Evolutionary conservation across 192 early-diverging fungal genomes (phyloP).

Genomic region (Phycomyces blakesleeanus): DNA sequence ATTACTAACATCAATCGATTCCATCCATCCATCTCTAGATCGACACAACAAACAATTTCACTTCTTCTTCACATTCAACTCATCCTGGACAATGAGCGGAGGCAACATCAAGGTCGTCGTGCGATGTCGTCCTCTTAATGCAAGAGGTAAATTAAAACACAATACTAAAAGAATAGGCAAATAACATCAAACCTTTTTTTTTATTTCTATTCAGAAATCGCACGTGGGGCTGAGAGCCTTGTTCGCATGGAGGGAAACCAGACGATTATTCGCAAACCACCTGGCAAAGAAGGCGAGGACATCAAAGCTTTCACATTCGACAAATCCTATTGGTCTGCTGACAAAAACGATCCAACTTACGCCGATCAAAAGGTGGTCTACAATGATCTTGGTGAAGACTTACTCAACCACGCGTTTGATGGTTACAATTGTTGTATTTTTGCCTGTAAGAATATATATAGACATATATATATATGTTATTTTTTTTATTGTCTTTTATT

Average conservation of each 20-base stretch:
- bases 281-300: slow-evolving; percentile 38
- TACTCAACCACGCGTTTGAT: slow-evolving; percentile 81
- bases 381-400: slow-evolving; percentile 66
- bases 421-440: slow-evolving; percentile 95
- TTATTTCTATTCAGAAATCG: slow-evolving; percentile 41
- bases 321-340: slow-evolving; percentile 85
- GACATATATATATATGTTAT: too few relatives aligned
- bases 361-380: slow-evolving; percentile 78
- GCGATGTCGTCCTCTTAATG: slow-evolving; percentile 74
- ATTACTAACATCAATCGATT: too few relatives aligned
- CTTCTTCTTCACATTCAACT: neutral
- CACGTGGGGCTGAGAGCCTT: slow-evolving; percentile 58
- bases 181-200: neutral
- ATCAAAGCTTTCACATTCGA: slow-evolving; percentile 79
- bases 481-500: slow-evolving; percentile 4
- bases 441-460: slow-evolving; percentile 86
- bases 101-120: slow-evolving; percentile 73
- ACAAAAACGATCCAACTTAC: slow-evolving; percentile 54
- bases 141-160: slow-evolving; percentile 51
- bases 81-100: slow-evolving; percentile 15
- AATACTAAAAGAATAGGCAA: too few relatives aligned
- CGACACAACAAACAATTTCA: neutral
- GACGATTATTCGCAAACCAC: slow-evolving; percentile 57
- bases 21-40: neutral
- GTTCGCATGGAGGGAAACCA: slow-evolving; percentile 74